These are phyloP conservation scores for Pyrenochaeta sp. DNA, from an alignment of 2,329 filamentous ascomycete genomes.

Conservation along the genomic window DNA sequence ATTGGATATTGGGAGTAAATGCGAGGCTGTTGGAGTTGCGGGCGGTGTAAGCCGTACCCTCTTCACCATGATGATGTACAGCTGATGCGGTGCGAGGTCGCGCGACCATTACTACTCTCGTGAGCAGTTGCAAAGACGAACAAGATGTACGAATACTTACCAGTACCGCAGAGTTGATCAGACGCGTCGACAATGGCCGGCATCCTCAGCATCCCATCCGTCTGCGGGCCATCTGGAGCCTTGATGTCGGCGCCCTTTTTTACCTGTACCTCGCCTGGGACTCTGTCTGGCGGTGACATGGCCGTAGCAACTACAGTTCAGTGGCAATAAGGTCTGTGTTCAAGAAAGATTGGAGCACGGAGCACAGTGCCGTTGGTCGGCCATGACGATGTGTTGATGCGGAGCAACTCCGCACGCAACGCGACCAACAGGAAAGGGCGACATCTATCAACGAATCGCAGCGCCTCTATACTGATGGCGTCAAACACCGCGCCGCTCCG, in stretches of 20 bases:
- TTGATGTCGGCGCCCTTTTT: conserved; percentile 41
- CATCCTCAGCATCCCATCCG: conserved; percentile 60
- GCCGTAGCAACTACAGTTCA: neutral
- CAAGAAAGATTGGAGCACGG: neutral
- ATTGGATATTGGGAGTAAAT: neutral
- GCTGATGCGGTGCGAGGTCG: conserved; percentile 68
- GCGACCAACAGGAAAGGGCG: neutral
- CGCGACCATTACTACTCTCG: conserved; percentile 65
- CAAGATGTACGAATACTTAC: conserved; percentile 53
- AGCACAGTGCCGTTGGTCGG: neutral
- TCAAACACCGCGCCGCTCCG: neutral
- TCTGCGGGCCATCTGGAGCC: conserved; percentile 55
- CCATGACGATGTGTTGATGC: conserved; percentile 10
- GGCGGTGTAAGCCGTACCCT: conserved; percentile 58
- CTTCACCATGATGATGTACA: conserved; percentile 74
- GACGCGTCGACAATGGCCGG: conserved; percentile 70
- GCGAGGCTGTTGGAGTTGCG: neutral
- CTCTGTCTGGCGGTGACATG: conserved; percentile 10
- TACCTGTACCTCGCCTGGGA: conserved; percentile 39
- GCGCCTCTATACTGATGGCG: neutral
- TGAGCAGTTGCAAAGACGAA: conserved; percentile 3
- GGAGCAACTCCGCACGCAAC: conserved; percentile 13
- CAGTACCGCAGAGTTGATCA: conserved; percentile 72
- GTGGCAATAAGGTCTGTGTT: neutral
- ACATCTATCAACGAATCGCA: neutral